Evolutionary conservation across 2,329 filamentous ascomycete species (phyloP).

Genomic region (Karstenula rhodostoma): DNA sequence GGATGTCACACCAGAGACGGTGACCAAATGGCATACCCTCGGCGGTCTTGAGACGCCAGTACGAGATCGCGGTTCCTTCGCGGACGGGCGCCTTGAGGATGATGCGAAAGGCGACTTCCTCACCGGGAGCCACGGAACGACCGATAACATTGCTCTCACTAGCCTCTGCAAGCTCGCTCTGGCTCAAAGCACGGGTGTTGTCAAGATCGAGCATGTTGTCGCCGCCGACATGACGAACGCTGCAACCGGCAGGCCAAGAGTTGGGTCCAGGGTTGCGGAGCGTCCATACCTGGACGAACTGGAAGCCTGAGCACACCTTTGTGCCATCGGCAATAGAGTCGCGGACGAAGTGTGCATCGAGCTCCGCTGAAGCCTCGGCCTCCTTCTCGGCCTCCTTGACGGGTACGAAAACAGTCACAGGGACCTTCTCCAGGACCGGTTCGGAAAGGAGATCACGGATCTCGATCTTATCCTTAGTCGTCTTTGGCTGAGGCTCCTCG

Average conservation of each 20-base stretch:
- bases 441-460: constrained; percentile 50
- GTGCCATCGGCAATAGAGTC: constrained; percentile 85
- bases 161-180: constrained; percentile 77
- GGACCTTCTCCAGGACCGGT: constrained; percentile 44
- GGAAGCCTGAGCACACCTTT: constrained; percentile 70
- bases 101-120: constrained; percentile 82
- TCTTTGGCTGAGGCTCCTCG: constrained; percentile 51
- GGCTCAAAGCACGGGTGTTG: constrained; percentile 78
- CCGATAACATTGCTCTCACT: constrained; percentile 83
- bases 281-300: constrained; percentile 91
- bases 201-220: constrained; percentile 97
- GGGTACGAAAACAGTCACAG: constrained; percentile 16
- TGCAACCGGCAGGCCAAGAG: constrained; percentile 88
- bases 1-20: constrained; percentile 93
- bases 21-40: constrained; percentile 88
- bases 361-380: constrained; percentile 37
- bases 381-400: constrained; percentile 19
- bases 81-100: constrained; percentile 81
- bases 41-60: constrained; percentile 90
- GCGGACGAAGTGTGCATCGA: constrained; percentile 74
- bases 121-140: constrained; percentile 72
- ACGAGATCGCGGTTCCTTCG: constrained; percentile 84
- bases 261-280: constrained; percentile 82
- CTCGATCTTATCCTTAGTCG: constrained; percentile 49
- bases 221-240: constrained; percentile 89